A percentile compares a stretch with the other conserved stretches of the same genome.
These are phyloP conservation scores for Paramecium tetraurelia DNA, from an alignment of 73 alveolate species.

Conservation along the genomic window DNA sequence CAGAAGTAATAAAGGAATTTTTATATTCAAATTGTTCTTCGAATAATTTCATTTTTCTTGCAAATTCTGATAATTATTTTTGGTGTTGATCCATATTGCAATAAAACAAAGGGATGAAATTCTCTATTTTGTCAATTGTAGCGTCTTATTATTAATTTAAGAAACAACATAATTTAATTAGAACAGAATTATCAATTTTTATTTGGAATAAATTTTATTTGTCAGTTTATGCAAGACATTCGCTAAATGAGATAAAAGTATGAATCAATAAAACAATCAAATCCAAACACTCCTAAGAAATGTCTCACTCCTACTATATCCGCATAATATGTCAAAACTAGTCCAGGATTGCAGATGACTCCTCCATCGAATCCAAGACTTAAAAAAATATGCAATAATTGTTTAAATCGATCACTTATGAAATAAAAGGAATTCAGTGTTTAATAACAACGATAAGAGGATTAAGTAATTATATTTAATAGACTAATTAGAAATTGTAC, in stretches of 20 bases:
- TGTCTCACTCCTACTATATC: constrained; percentile 2
- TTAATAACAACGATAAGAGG: background rate
- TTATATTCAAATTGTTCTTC: background rate
- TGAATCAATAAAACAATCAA: background rate
- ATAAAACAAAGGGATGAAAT: too few species aligned
- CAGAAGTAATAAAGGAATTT: background rate
- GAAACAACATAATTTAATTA: background rate
- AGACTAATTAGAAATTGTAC: background rate
- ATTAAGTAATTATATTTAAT: background rate
- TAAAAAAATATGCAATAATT: background rate
- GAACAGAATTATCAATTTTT: background rate
- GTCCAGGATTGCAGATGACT: background rate
- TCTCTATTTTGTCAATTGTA: background rate
- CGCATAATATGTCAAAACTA: background rate
- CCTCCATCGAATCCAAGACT: background rate
- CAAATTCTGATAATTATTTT: too few species aligned
- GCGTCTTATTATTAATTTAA: background rate
- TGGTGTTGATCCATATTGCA: too few species aligned
- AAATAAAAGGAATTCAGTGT: background rate
- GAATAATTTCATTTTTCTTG: too few species aligned
- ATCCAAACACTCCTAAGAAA: background rate
- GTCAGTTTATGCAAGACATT: constrained; percentile 13
- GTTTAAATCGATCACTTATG: background rate
- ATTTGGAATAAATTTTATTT: constrained; percentile 13
- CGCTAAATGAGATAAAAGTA: constrained; percentile 8